A percentile compares a stretch with the other conserved stretches of the same genome.
phyloP scores from a whole-genome alignment of 257 asterid genomes.

The Voacanga thouarsii region DNA sequence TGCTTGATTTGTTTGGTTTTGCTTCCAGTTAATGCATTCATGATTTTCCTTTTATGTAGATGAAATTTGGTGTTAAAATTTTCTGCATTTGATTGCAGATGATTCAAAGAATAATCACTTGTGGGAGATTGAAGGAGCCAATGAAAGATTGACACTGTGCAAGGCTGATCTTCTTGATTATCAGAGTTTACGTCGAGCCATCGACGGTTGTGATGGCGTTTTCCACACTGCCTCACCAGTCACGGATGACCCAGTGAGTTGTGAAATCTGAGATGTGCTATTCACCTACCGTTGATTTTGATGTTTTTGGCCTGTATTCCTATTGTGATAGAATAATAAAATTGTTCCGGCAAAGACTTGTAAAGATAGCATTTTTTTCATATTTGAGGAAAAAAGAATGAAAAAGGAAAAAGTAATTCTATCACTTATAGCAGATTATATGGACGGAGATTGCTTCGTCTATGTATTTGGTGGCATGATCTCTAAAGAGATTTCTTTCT shows the following conservation, averaged over 20 bases:
- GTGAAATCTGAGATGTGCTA: not conserved
- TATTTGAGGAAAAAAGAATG: not conserved
- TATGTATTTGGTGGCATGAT: not conserved
- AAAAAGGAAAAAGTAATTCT: not conserved
- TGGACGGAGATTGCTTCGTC: not conserved
- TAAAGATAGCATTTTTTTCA: not conserved
- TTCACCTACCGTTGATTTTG: conserved; percentile 3
- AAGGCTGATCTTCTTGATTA: conserved; percentile 82
- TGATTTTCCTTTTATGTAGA: not conserved
- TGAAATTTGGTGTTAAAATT: not conserved
- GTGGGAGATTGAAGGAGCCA: conserved; percentile 79
- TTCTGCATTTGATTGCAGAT: conserved; percentile 31
- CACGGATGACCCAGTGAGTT: conserved; percentile 79
- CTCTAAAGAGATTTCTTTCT: not conserved
- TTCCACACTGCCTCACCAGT: conserved; percentile 98
- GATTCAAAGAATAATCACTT: conserved; percentile 79
- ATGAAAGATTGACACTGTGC: conserved; percentile 67
- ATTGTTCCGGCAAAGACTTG: not conserved
- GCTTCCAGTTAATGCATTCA: not conserved
- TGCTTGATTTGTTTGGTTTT: not conserved
- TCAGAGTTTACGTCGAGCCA: conserved; percentile 65
- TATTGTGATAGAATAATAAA: not conserved
- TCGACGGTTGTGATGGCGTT: conserved; percentile 89
- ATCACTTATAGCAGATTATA: not conserved
- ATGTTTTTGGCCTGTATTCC: too few species aligned